phyloP scores from a whole-genome alignment of 345 rosid genomes.

The Gynandropsis gynandra region DNA sequence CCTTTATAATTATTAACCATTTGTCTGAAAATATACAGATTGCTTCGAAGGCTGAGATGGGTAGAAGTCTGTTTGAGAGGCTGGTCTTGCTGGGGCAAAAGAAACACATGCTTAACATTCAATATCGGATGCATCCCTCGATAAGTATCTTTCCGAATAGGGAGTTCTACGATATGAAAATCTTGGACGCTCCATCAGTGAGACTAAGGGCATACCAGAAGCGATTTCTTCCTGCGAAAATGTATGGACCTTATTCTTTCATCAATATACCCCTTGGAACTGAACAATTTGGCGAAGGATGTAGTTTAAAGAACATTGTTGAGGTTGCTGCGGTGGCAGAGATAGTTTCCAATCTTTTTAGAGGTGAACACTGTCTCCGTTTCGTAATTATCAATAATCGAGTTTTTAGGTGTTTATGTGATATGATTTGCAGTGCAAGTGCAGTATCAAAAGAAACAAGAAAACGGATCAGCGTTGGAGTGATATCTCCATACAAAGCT shows the following conservation, averaged over 20 bases:
- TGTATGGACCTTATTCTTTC: conserved; percentile 42
- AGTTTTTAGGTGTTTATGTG: background rate
- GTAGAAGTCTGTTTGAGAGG: conserved; percentile 70
- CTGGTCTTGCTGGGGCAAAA: conserved; percentile 33
- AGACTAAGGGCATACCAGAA: conserved; percentile 23
- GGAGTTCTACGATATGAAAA: conserved; percentile 35
- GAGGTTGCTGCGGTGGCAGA: conserved; percentile 33
- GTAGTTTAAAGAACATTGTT: conserved; percentile 29
- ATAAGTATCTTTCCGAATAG: conserved; percentile 53
- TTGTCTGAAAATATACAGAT: conserved; percentile 29
- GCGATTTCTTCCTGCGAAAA: conserved; percentile 27
- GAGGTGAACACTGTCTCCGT: too few relatives aligned
- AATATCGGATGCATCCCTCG: conserved; percentile 64
- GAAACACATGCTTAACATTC: conserved; percentile 46
- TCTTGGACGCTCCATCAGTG: conserved; percentile 40
- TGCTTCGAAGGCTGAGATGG: conserved; percentile 34
- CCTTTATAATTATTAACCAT: too few relatives aligned
- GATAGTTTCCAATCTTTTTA: conserved; percentile 26
- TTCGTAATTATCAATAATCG: too few relatives aligned
- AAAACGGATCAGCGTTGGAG: conserved; percentile 29
- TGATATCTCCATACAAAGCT: conserved; percentile 41
- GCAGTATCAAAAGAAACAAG: conserved; percentile 19
- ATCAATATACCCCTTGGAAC: conserved; percentile 29
- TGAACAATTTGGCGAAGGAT: conserved; percentile 26
- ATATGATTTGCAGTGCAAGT: background rate